Conservation (phyloP, 176 grass and related monocot species). For the Carex parvula region DNA sequence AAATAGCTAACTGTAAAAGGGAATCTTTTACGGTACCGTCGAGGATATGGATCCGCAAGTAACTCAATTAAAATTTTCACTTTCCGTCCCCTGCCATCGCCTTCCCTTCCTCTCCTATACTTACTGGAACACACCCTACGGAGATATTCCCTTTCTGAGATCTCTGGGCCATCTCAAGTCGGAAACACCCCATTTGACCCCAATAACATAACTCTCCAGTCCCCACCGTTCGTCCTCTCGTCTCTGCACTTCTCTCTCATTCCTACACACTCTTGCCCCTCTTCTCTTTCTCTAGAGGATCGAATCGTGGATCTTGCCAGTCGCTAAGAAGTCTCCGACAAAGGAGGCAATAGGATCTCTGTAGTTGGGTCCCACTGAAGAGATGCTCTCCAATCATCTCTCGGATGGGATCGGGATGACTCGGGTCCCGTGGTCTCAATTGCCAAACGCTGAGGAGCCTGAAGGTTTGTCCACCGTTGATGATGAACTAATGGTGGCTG, state of each 20-base stretch:
- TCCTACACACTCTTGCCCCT: not conserved
- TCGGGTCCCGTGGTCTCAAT: constrained; percentile 65
- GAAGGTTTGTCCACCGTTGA: constrained; percentile 27
- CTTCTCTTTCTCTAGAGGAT: not conserved
- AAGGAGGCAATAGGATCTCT: not conserved
- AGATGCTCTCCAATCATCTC: constrained; percentile 61
- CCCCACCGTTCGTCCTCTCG: not conserved
- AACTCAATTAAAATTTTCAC: too few species aligned
- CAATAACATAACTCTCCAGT: not conserved
- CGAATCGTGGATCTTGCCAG: too few species aligned
- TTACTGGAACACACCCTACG: too few species aligned
- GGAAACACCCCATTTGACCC: too few species aligned
- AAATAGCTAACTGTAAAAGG: too few species aligned
- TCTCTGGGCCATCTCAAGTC: too few species aligned
- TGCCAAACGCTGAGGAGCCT: constrained; percentile 64
- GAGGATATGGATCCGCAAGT: too few species aligned
- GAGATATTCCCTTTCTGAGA: too few species aligned
- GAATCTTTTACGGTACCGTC: too few species aligned
- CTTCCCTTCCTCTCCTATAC: too few species aligned
- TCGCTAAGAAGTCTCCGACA: not conserved
- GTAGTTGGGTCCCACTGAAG: constrained; percentile 26
- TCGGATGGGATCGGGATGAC: constrained; percentile 85
- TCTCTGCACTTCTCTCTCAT: not conserved
- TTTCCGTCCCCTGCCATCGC: too few species aligned
- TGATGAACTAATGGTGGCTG: constrained; percentile 33